A percentile compares a stretch with the other conserved stretches of the same genome.
phyloP scores from a whole-genome alignment of 345 rosid species.

The Eucalyptus paniculata region DNA sequence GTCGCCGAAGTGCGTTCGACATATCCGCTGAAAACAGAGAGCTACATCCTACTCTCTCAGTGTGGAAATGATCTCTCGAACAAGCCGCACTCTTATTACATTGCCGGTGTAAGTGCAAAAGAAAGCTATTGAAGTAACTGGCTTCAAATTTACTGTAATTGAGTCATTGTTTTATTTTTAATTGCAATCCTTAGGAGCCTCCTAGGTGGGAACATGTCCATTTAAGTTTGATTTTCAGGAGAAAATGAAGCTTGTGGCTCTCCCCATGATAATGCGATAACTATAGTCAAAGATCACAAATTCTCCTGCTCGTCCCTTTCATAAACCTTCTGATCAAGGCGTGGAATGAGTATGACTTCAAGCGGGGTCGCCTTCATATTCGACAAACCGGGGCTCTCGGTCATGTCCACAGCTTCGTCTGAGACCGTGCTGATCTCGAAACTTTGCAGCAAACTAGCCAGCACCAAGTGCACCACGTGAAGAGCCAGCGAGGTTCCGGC shows the following conservation, averaged over 20 bases:
- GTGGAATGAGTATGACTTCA: constrained; percentile 13
- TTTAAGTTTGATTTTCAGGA: not conserved
- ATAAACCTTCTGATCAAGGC: constrained; percentile 7
- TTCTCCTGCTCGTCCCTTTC: not conserved
- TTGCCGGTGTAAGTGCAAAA: not conserved
- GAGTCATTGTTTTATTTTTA: not conserved
- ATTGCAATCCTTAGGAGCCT: not conserved
- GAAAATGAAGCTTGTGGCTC: not conserved
- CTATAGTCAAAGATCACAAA: not conserved
- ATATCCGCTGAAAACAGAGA: not conserved
- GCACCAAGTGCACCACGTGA: constrained; percentile 6
- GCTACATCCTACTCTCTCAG: not conserved
- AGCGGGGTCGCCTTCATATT: constrained; percentile 28
- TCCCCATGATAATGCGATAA: not conserved
- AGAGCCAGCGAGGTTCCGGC: constrained; percentile 15
- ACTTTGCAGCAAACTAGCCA: constrained; percentile 24
- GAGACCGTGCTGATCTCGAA: constrained; percentile 17
- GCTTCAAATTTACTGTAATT: not conserved
- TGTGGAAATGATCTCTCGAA: not conserved
- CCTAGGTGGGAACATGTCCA: not conserved
- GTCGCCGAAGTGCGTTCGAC: not conserved
- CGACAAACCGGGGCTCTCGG: constrained; percentile 6
- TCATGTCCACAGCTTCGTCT: constrained; percentile 18
- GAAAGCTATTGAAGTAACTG: not conserved
- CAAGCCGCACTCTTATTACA: not conserved